These are phyloP conservation scores for Nothopassalora personata DNA, from an alignment of 2,329 filamentous ascomycete species.

Conservation along the genomic window DNA sequence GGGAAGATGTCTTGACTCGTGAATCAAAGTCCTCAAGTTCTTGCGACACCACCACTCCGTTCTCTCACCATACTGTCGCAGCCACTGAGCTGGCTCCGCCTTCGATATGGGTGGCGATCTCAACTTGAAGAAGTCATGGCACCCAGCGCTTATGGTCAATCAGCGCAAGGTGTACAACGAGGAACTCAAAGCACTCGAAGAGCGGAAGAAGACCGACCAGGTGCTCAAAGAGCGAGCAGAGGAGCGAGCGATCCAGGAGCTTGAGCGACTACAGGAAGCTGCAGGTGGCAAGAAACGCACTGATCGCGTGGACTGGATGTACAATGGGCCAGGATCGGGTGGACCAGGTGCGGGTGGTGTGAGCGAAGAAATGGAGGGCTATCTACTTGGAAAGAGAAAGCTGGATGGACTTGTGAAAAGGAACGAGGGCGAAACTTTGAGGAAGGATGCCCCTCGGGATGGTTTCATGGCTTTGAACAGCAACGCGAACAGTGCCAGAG, in stretches of 20 bases:
- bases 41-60: background rate
- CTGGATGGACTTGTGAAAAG: slow-evolving; percentile 84
- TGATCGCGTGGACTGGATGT: slow-evolving; percentile 97
- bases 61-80: background rate
- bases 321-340: slow-evolving; percentile 75
- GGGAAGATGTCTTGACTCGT: too few relatives aligned
- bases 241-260: slow-evolving; percentile 85
- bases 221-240: slow-evolving; percentile 90
- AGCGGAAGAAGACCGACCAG: slow-evolving; percentile 89
- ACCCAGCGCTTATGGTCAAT: slow-evolving; percentile 84
- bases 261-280: slow-evolving; percentile 82
- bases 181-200: slow-evolving; percentile 85
- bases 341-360: slow-evolving; percentile 61
- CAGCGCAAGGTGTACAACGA: slow-evolving; percentile 86
- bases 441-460: slow-evolving; percentile 55
- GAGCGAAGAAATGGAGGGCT: slow-evolving; percentile 86
- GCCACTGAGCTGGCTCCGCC: slow-evolving; percentile 13
- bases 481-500: slow-evolving; percentile 67
- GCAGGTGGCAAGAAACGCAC: slow-evolving; percentile 75
- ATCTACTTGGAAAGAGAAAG: slow-evolving; percentile 82
- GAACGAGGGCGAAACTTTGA: slow-evolving; percentile 71
- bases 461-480: slow-evolving; percentile 52
- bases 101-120: slow-evolving; percentile 85
- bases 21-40: background rate
- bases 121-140: slow-evolving; percentile 89